A percentile compares a stretch with the other conserved stretches of the same genome.
Conservation (phyloP, 129 eudicot species). For the Tagetes erecta region DNA sequence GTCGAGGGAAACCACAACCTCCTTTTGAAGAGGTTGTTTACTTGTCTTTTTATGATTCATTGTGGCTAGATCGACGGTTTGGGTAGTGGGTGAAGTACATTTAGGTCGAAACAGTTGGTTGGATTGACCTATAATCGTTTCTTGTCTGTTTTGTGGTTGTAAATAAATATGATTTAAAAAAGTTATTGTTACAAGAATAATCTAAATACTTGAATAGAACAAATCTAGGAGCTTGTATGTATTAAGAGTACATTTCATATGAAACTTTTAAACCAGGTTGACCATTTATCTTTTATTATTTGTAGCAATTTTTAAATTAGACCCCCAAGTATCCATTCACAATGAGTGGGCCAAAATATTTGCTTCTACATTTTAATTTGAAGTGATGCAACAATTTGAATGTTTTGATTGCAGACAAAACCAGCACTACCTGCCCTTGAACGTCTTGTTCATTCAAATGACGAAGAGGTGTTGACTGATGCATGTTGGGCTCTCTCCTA, state of each 20-base stretch:
- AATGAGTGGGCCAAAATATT: not conserved
- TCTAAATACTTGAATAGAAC: not conserved
- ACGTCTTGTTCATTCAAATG: conserved; percentile 73
- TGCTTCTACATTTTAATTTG: not conserved
- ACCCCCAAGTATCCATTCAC: not conserved
- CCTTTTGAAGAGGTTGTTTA: conserved; percentile 71
- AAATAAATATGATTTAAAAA: not conserved
- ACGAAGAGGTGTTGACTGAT: conserved; percentile 89
- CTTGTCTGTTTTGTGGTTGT: not conserved
- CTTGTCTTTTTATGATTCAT: not conserved
- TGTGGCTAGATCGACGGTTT: not conserved
- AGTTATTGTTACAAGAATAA: not conserved
- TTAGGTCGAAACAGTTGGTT: not conserved
- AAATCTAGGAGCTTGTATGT: not conserved
- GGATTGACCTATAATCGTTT: not conserved
- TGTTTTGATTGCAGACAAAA: conserved; percentile 49
- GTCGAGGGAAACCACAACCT: conserved; percentile 92
- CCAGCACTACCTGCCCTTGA: conserved; percentile 91
- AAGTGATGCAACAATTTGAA: not conserved
- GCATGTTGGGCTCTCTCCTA: conserved; percentile 97
- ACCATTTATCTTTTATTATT: not conserved
- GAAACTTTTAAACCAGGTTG: not conserved
- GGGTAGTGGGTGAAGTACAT: not conserved
- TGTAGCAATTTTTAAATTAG: not conserved
- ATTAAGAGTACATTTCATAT: not conserved